Percentiles rank a stretch among this genome's conserved stretches.
Evolutionary conservation across 2,329 filamentous ascomycete species (phyloP).

Genomic region (Aspergillus novofumigatus): DNA sequence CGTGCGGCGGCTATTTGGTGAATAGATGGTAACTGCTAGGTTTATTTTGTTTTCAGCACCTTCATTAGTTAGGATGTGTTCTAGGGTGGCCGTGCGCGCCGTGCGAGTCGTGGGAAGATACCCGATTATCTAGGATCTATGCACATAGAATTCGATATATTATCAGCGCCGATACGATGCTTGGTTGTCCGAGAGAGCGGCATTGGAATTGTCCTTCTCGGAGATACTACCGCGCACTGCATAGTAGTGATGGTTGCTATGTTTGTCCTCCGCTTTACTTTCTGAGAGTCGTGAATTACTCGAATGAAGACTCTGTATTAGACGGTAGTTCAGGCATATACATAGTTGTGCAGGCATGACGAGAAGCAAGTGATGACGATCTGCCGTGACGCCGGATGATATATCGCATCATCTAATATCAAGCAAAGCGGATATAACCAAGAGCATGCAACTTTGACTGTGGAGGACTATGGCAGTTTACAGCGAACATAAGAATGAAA

Average conservation of each 20-base stretch:
- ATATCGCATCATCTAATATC: conserved; percentile 1
- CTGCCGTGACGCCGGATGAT: conserved; percentile 11
- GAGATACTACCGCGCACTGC: too few relatives aligned
- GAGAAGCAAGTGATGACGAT: not conserved
- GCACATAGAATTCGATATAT: conserved; percentile 5
- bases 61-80: not conserved
- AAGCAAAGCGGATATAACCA: not conserved
- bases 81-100: not conserved
- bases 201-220: too few relatives aligned
- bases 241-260: not conserved
- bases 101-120: conserved; percentile 10
- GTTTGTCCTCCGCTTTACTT: not conserved
- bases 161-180: not conserved
- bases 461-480: not conserved
- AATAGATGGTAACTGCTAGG: conserved; percentile 27
- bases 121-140: conserved; percentile 9
- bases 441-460: conserved; percentile 1
- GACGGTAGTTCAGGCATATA: conserved; percentile 2
- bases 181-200: not conserved
- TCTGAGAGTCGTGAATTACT: not conserved
- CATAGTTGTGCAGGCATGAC: not conserved
- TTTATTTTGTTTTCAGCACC: conserved; percentile 2
- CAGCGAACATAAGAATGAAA: conserved; percentile 1
- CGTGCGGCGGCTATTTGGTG: conserved; percentile 69
- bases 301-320: not conserved